Conservation (phyloP, 2,329 filamentous ascomycete species). For the Hypoxylon sp. region DNA sequence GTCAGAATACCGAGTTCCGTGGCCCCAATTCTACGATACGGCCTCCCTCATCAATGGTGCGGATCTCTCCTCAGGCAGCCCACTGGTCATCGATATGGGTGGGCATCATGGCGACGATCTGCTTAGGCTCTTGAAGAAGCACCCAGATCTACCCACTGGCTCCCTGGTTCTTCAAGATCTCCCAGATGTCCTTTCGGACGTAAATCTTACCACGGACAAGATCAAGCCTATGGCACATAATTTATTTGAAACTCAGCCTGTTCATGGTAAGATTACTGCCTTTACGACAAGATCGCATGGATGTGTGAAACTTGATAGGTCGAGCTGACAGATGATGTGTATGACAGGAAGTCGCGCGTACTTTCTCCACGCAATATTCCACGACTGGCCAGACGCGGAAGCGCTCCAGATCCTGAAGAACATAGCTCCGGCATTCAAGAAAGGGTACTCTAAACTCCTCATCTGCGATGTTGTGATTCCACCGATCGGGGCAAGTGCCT, state of each 20-base stretch:
- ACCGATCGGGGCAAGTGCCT: slow-evolving; percentile 52
- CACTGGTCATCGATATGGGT: slow-evolving; percentile 59
- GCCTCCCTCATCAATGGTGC: slow-evolving; percentile 45
- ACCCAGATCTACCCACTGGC: slow-evolving; percentile 53
- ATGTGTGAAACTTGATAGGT: background rate
- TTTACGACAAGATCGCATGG: background rate
- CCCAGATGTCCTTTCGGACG: slow-evolving; percentile 49
- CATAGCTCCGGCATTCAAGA: slow-evolving; percentile 52
- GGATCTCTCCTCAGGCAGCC: slow-evolving; percentile 47
- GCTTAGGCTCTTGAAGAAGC: slow-evolving; percentile 51
- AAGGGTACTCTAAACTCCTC: slow-evolving; percentile 59
- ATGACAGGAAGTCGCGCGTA: slow-evolving; percentile 53
- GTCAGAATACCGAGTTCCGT: slow-evolving; percentile 44
- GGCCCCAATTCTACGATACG: slow-evolving; percentile 51
- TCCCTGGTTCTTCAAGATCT: slow-evolving; percentile 59
- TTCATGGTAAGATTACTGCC: slow-evolving; percentile 44
- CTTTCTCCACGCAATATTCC: slow-evolving; percentile 56
- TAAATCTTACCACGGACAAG: slow-evolving; percentile 33
- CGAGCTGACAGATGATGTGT: slow-evolving; percentile 3
- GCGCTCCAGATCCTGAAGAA: slow-evolving; percentile 54
- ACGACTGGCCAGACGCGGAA: slow-evolving; percentile 58
- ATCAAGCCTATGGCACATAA: slow-evolving; percentile 52
- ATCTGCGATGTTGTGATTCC: slow-evolving; percentile 61
- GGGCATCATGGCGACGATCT: slow-evolving; percentile 60
- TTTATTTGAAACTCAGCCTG: slow-evolving; percentile 55